Evolutionary conservation across 1,284 basidiomycete genomes (phyloP), one percentile per base, ranked within the genome.

Genomic region (Cystobasidium slooffiae): DNA sequence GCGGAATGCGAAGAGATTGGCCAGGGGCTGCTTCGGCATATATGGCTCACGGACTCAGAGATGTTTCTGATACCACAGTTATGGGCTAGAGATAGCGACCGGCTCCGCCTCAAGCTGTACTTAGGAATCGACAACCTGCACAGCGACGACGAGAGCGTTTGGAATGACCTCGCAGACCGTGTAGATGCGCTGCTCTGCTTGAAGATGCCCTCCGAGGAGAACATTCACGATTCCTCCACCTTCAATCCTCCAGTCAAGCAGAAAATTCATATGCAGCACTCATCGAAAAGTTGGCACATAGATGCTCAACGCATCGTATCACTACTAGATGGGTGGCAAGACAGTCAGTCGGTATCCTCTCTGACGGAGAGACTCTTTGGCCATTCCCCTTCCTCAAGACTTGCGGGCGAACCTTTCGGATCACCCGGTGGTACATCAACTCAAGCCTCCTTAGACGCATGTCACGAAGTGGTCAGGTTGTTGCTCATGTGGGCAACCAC

Each of bases 401-500:
- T 31, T 2, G 31, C 31, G 31, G 31, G 31, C 31, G 31, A 31
- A 31, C 31, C 2, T 31, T 5, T 31, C 31, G 31, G 31, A 31
- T 31, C 31, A 31, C 5, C 31, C 31, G 31, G 31, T 31, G 31
- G 31, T 31, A 31, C 31, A 5, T 1, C 5, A 1, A 31, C 31
- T 20, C 20, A 18, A 47, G 3, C 9, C 9, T 14, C 4, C 9
- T 14, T 20, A 43, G 14, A 9, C 14, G 22, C 22, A n/a, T 53
- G 16, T 56, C 55, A 39, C 18, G 44, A 39, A 12, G n/a, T 58
- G 18, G 24, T 70, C 8, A 31, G 51, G 14, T 39, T 62, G 22
- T 22, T 70, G 44, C 31, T 70, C 16, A 51, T 41, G 31, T 72
- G 69, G 69, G 59, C 69, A 24, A 63, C 61, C 6, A 63, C 61